A percentile compares a stretch with the other conserved stretches of the same genome.
phyloP scores from a whole-genome alignment of 805 yeast species.

The Candida peoriensis region DNA sequence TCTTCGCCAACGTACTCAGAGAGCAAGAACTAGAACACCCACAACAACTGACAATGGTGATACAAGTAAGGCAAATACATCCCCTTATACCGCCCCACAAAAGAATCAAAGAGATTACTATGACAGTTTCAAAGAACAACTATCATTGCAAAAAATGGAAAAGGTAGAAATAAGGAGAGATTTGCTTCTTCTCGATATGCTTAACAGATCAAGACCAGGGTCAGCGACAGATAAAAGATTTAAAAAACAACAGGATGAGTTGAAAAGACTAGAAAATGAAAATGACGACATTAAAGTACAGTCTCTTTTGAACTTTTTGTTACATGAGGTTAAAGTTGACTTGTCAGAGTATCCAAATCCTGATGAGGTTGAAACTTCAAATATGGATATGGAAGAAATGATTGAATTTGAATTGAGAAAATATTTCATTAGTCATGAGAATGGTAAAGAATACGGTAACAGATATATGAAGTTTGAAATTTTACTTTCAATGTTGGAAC shows the following conservation, averaged over 20 bases:
- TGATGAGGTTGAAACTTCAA: slow-evolving; percentile 4
- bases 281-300: slow-evolving; percentile 10
- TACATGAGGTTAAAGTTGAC: slow-evolving; percentile 14
- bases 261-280: slow-evolving; percentile 6
- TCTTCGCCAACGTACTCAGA: too few relatives aligned
- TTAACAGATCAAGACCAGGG: slow-evolving; percentile 18
- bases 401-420: slow-evolving; percentile 17
- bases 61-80: too few relatives aligned
- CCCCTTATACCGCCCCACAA: too few relatives aligned
- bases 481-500: slow-evolving; percentile 11
- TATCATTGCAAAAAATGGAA: slow-evolving; percentile 1
- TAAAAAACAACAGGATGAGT: slow-evolving; percentile 7
- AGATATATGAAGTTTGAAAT: slow-evolving; percentile 16
- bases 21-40: too few relatives aligned
- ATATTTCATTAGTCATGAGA: slow-evolving; percentile 1
- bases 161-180: slow-evolving; percentile 11
- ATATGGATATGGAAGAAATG: slow-evolving; percentile 7
- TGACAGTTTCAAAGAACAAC: neutral
- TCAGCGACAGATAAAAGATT: slow-evolving; percentile 18
- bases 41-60: too few relatives aligned
- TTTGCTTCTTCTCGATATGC: slow-evolving; percentile 12
- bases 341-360: slow-evolving; percentile 11
- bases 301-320: slow-evolving; percentile 10
- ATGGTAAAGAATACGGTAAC: slow-evolving; percentile 6
- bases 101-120: neutral